phyloP scores from a whole-genome alignment of 2,329 filamentous ascomycete genomes.

The Thielaviopsis punctulata region DNA sequence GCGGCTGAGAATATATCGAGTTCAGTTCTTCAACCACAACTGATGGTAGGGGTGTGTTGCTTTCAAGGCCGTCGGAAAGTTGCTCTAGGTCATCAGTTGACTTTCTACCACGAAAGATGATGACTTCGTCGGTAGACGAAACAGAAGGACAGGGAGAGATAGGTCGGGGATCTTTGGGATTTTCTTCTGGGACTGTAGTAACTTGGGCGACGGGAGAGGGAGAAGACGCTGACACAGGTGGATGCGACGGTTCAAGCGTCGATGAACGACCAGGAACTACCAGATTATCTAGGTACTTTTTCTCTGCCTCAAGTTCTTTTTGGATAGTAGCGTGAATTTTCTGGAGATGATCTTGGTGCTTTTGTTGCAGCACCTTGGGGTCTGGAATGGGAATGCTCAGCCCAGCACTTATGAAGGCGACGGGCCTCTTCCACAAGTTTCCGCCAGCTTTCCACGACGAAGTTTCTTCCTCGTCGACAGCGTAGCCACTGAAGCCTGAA shows the following conservation, averaged over 20 bases:
- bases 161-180: background rate
- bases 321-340: slow-evolving; percentile 5
- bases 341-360: slow-evolving; percentile 14
- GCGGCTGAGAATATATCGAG: background rate
- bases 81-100: slow-evolving; percentile 10
- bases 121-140: slow-evolving; percentile 38
- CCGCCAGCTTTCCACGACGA: slow-evolving; percentile 21
- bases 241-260: background rate
- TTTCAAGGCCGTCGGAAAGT: background rate
- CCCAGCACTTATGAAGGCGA: slow-evolving; percentile 37
- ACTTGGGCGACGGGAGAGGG: background rate
- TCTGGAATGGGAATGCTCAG: slow-evolving; percentile 31
- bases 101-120: slow-evolving; percentile 45
- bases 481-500: background rate
- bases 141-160: slow-evolving; percentile 2
- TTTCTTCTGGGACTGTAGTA: background rate
- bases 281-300: no score
- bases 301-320: background rate
- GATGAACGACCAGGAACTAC: no score
- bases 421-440: slow-evolving; percentile 30
- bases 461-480: background rate
- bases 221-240: background rate
- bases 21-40: background rate
- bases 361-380: slow-evolving; percentile 2
- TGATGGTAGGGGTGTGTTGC: background rate